Percentiles rank a stretch among this genome's conserved stretches.
These are phyloP conservation scores for Exobasidium rhododendri DNA, from an alignment of 1,284 basidiomycete genomes.

Conservation along the genomic window DNA sequence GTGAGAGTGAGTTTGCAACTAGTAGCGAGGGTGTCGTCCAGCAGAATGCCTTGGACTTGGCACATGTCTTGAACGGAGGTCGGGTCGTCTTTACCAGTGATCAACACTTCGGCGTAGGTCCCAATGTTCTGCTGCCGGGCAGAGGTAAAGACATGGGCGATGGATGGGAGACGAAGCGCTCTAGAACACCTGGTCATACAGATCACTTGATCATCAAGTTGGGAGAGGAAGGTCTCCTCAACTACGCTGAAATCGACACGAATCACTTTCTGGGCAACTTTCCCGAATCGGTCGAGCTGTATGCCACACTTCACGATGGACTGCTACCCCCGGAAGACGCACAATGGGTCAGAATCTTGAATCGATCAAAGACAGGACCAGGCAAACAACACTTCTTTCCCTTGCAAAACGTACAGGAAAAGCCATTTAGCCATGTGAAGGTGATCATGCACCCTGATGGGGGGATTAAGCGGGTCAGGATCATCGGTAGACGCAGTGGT, in stretches of 20 bases:
- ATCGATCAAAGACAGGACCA: slow-evolving; percentile 77
- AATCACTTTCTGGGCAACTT: slow-evolving; percentile 96
- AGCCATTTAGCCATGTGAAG: slow-evolving; percentile 75
- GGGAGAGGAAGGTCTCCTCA: slow-evolving; percentile 64
- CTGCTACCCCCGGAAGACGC: slow-evolving; percentile 21
- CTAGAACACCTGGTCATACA: slow-evolving; percentile 71
- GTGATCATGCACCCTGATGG: slow-evolving; percentile 92
- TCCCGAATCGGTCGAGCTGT: slow-evolving; percentile 74
- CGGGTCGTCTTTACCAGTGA: slow-evolving; percentile 71
- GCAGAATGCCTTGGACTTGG: slow-evolving; percentile 70
- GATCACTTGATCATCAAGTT: slow-evolving; percentile 89
- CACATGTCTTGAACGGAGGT: slow-evolving; percentile 85
- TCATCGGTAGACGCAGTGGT: slow-evolving; percentile 67
- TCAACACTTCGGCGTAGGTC: slow-evolving; percentile 89
- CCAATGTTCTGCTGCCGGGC: slow-evolving; percentile 86
- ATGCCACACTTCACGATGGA: slow-evolving; percentile 58
- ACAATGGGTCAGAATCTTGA: slow-evolving; percentile 72
- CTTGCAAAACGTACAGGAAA: slow-evolving; percentile 62
- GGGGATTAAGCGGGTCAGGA: slow-evolving; percentile 83
- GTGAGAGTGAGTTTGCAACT: slow-evolving; percentile 51
- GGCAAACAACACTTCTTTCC: slow-evolving; percentile 86
- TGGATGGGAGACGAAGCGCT: slow-evolving; percentile 96
- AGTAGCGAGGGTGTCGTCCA: slow-evolving; percentile 18
- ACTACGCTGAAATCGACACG: slow-evolving; percentile 84
- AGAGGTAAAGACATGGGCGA: slow-evolving; percentile 89